These are phyloP conservation scores for Gigaspora rosea DNA, from an alignment of 192 early-diverging fungal genomes.

Conservation along the genomic window DNA sequence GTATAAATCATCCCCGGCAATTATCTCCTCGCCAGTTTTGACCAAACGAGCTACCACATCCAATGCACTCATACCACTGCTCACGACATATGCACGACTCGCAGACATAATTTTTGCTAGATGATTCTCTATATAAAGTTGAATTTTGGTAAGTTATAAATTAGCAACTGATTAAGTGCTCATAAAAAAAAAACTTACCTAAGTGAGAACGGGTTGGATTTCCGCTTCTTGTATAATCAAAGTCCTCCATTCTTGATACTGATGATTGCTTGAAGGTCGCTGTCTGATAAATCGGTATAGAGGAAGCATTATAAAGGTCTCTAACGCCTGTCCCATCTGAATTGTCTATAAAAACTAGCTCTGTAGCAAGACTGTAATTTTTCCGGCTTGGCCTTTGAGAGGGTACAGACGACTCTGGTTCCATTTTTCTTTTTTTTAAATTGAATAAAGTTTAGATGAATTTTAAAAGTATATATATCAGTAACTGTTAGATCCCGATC, in stretches of 20 bases:
- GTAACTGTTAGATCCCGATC: too few relatives aligned
- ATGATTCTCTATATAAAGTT: constrained; percentile 69
- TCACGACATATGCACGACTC: constrained; percentile 80
- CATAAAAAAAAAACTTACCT: constrained; percentile 45
- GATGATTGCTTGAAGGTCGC: constrained; percentile 94
- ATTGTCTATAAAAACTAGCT: constrained; percentile 75
- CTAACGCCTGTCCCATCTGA: constrained; percentile 60
- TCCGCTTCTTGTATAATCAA: constrained; percentile 95
- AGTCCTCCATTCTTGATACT: constrained; percentile 83
- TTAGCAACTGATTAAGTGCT: not conserved
- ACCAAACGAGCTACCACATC: constrained; percentile 91
- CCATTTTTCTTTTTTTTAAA: not conserved
- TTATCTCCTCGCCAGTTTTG: constrained; percentile 84
- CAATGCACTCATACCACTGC: constrained; percentile 92
- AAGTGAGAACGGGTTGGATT: constrained; percentile 96
- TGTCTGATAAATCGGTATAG: constrained; percentile 96
- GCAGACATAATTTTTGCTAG: constrained; percentile 94
- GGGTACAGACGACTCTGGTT: not conserved
- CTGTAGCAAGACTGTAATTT: constrained; percentile 72
- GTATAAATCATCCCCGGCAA: constrained; percentile 96
- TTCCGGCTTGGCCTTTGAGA: constrained; percentile 30
- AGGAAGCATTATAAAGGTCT: constrained; percentile 89
- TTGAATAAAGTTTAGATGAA: too few relatives aligned
- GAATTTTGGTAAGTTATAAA: not conserved
- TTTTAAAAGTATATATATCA: too few relatives aligned